Evolutionary conservation across 306 rosid species (phyloP), one percentile per base, ranked within the genome.

Genomic region (Acacia crassicarpa): DNA sequence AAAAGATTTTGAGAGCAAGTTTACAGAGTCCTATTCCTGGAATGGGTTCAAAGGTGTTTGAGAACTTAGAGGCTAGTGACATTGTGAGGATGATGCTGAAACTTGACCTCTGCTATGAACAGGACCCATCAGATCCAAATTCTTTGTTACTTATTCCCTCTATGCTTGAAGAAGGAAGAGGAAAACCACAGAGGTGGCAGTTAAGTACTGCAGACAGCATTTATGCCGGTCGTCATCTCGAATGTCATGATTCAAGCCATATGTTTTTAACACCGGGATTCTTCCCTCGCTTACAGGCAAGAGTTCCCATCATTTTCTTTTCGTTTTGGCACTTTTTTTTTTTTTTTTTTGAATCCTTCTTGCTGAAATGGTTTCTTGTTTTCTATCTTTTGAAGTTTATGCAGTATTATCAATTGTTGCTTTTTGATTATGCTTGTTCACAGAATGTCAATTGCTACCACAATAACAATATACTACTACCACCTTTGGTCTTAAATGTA

Each of bases 41-140:
- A 56, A 86, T 92, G 87, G 89, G 94, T 58, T 91, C 97, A 59
- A 93, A 90, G 87, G 92, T 93, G 20, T 93, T 89, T 76, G 98
- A 96, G 82, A 96, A 91, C 85, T 88, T 95, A 58, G 97, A 93
- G 45, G 90, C 94, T 20, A 87, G 89, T 86, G 98, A 95, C 56
- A 91, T 93, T 67, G 96, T 93, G 80, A 88, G 87, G 81, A 93
- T 96, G 99, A 93, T 96, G 99, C 92, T 93, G n/a, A 96, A 91
- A 86, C 94, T 96, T 8, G 98, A 93, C 85, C 89, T 92, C 3
- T 93, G 99, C 74, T 92, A 96, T 33, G 91, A 93, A 87, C 94
- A 89, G 86, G 94, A 93, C 79, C 91, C 89, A 59, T 85, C 97
- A 10, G 89, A 92, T 82, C 92, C 89, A 54, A 83, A 90, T 85